phyloP scores from a whole-genome alignment of 495 filamentous ascomycete species.

The Neurospora sp. region DNA sequence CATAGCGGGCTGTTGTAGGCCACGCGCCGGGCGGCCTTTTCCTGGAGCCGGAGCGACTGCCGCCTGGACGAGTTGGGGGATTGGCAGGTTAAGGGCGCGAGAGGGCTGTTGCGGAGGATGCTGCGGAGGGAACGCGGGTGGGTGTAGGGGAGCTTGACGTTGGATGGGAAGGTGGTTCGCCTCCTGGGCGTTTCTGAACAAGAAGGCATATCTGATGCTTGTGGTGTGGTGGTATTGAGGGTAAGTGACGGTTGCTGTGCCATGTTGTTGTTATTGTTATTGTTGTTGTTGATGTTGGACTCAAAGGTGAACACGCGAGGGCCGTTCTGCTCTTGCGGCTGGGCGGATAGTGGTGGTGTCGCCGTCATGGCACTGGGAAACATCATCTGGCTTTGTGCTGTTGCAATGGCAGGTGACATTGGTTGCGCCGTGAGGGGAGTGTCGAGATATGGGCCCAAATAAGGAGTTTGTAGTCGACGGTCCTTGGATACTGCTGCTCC shows the following conservation, averaged over 20 bases:
- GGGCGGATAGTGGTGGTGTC: constrained; percentile 41
- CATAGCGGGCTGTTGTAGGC: constrained; percentile 44
- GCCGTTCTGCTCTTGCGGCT: constrained; percentile 26
- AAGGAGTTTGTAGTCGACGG: constrained; percentile 28
- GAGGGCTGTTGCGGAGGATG: constrained; percentile 69
- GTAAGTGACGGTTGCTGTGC: neutral
- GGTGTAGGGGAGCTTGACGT: constrained; percentile 46
- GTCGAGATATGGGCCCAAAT: constrained; percentile 31
- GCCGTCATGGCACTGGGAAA: constrained; percentile 39
- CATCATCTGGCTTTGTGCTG: constrained; percentile 24
- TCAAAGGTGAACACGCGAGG: constrained; percentile 31
- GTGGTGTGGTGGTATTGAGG: neutral
- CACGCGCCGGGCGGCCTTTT: constrained; percentile 36
- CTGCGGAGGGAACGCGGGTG: constrained; percentile 55
- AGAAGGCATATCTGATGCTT: constrained; percentile 8
- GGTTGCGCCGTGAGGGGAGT: constrained; percentile 36
- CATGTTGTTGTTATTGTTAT: neutral
- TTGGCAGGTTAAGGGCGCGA: constrained; percentile 36
- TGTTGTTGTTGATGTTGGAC: neutral
- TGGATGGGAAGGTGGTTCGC: constrained; percentile 25
- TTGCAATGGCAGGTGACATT: constrained; percentile 27
- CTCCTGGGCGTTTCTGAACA: constrained; percentile 22
- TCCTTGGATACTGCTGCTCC: constrained; percentile 9
- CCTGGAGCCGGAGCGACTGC: constrained; percentile 38
- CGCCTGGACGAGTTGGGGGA: constrained; percentile 38